These are phyloP conservation scores for Cyberlindnera suaveolens DNA, from an alignment of 805 yeast genomes.

Conservation along the genomic window DNA sequence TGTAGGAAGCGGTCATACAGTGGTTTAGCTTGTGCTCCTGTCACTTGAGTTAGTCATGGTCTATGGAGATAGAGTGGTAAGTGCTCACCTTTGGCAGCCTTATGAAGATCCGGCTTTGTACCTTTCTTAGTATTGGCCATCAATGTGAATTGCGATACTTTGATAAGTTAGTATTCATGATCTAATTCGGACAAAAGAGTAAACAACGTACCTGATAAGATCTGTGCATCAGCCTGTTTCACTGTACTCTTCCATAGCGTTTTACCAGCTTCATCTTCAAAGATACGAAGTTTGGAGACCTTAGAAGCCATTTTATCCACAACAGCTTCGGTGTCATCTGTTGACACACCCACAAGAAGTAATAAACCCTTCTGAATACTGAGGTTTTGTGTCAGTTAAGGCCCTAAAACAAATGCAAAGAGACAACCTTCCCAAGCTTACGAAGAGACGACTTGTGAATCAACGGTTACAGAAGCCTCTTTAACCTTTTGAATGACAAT, in stretches of 20 bases:
- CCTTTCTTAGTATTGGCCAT: slow-evolving; percentile 85
- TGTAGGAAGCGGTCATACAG: slow-evolving; percentile 44
- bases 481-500: slow-evolving; percentile 89
- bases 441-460: slow-evolving; percentile 61
- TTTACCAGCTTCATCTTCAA: slow-evolving; percentile 60
- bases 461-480: slow-evolving; percentile 84
- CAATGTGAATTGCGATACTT: slow-evolving; percentile 86
- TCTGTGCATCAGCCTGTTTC: slow-evolving; percentile 57
- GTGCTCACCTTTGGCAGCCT: slow-evolving; percentile 74
- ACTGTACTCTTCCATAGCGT: slow-evolving; percentile 74
- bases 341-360: slow-evolving; percentile 79
- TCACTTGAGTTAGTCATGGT: slow-evolving; percentile 43
- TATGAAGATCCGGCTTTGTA: slow-evolving; percentile 90
- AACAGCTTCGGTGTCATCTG: slow-evolving; percentile 71
- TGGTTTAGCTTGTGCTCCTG: slow-evolving; percentile 49
- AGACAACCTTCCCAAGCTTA: slow-evolving; percentile 17
- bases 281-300: slow-evolving; percentile 57
- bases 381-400: neutral
- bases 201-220: slow-evolving; percentile 46
- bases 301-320: slow-evolving; percentile 64
- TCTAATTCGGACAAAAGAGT: too few species aligned
- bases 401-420: neutral
- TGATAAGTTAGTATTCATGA: slow-evolving; percentile 1
- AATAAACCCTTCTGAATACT: slow-evolving; percentile 67
- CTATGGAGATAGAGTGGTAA: too few species aligned